These are phyloP conservation scores for Scutellaria minor DNA, from an alignment of 257 asterid species.

Conservation along the genomic window DNA sequence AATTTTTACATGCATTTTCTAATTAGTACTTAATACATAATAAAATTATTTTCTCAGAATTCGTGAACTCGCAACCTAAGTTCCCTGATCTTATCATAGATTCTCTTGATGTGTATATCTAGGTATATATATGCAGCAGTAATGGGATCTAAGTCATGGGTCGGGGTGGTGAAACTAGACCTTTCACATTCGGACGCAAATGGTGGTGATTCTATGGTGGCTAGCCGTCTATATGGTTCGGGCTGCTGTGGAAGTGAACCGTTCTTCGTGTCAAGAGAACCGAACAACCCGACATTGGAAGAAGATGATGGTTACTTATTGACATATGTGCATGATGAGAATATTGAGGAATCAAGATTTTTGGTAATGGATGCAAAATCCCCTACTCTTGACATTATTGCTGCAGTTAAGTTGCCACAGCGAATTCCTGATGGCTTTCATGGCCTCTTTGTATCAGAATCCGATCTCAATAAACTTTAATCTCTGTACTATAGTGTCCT, in stretches of 20 bases:
- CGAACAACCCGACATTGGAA: not conserved
- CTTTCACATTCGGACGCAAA: not conserved
- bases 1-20: no score
- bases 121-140: slow-evolving; percentile 14
- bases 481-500: no score
- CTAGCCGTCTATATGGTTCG: not conserved
- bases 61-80: no score
- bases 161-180: slow-evolving; percentile 25
- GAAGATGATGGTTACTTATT: slow-evolving; percentile 26
- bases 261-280: slow-evolving; percentile 21
- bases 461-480: not conserved
- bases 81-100: no score
- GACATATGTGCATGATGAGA: not conserved
- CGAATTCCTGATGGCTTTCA: slow-evolving; percentile 26
- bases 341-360: not conserved
- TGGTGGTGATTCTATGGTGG: slow-evolving; percentile 6
- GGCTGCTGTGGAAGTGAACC: not conserved
- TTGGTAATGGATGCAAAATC: slow-evolving; percentile 23
- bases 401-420: not conserved
- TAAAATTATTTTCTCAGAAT: no score
- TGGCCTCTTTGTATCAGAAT: slow-evolving; percentile 13
- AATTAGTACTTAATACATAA: no score
- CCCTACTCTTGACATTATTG: not conserved
- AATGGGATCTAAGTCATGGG: not conserved
- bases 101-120: no score